phyloP scores from a whole-genome alignment of 164 flowering plant species.

The Brasenia schreberi region DNA sequence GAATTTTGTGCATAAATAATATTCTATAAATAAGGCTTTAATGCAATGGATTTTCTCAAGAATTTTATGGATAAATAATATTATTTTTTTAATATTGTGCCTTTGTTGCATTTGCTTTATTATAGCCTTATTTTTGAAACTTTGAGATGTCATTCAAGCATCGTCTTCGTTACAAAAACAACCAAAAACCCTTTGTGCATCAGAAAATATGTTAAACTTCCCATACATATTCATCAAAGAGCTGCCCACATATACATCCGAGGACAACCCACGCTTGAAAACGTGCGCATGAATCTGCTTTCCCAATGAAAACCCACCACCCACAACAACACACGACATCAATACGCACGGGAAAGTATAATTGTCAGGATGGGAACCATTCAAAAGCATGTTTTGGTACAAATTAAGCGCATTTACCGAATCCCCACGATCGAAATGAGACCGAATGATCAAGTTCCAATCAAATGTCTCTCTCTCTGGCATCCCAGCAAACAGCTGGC shows the following conservation, averaged over 20 bases:
- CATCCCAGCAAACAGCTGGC: constrained; percentile 33
- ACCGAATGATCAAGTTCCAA: constrained; percentile 48
- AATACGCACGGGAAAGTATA: constrained; percentile 55
- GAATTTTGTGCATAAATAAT: no score
- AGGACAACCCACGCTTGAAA: constrained; percentile 32
- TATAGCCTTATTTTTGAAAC: no score
- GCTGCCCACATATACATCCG: constrained; percentile 28
- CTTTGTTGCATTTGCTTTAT: no score
- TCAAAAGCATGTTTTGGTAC: constrained; percentile 41
- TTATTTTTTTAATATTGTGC: no score
- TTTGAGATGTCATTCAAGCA: no score
- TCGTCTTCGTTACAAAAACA: neutral
- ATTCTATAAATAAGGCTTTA: no score
- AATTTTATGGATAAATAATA: no score
- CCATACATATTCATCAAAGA: constrained; percentile 52
- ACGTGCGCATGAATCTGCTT: constrained; percentile 52
- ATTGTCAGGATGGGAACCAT: constrained; percentile 38
- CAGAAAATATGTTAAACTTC: constrained; percentile 20
- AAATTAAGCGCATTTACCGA: constrained; percentile 12
- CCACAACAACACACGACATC: constrained; percentile 26
- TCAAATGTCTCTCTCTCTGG: constrained; percentile 29
- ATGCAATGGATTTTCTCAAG: no score
- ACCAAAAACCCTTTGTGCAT: constrained; percentile 25
- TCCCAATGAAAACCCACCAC: constrained; percentile 20
- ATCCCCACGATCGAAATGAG: constrained; percentile 25